Percentiles rank a stretch among this genome's conserved stretches.
Evolutionary conservation across 208 protist genomes (phyloP).

Genomic region (Acanthamoeba sp.): DNA sequence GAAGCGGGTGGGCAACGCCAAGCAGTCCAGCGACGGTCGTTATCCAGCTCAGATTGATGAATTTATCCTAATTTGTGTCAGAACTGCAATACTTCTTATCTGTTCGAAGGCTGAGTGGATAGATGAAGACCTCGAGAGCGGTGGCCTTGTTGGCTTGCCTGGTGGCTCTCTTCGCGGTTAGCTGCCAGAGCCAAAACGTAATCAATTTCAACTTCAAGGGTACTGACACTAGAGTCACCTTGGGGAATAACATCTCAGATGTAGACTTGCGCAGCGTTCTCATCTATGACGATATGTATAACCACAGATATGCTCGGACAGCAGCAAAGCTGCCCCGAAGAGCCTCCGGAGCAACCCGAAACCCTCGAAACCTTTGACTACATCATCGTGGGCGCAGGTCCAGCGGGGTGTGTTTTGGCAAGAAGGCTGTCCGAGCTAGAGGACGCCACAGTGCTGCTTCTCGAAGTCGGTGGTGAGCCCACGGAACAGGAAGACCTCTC

Average conservation of each 20-base stretch:
- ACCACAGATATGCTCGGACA: not conserved
- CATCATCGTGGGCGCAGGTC: slow-evolving; percentile 86
- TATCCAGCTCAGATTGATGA: no score
- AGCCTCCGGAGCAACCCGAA: not conserved
- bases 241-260: not conserved
- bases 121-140: no score
- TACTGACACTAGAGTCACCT: not conserved
- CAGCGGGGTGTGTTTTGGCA: slow-evolving; percentile 87
- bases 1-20: no score
- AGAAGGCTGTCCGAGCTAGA: slow-evolving; percentile 62
- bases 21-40: no score
- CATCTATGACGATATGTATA: not conserved
- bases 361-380: slow-evolving; percentile 81
- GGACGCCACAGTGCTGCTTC: slow-evolving; percentile 63
- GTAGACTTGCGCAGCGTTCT: not conserved
- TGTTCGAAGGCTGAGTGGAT: no score
- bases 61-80: no score
- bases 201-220: slow-evolving; percentile 9
- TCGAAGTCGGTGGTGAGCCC: slow-evolving; percentile 73
- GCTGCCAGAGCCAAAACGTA: not conserved
- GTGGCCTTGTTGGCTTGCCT: no score
- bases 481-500: not conserved
- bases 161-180: no score
- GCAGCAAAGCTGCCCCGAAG: not conserved
- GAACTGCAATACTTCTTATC: no score